Base-by-base conservation (phyloP, 2,329 filamentous ascomycete genomes). In the Fusarium nisikadoi region DNA sequence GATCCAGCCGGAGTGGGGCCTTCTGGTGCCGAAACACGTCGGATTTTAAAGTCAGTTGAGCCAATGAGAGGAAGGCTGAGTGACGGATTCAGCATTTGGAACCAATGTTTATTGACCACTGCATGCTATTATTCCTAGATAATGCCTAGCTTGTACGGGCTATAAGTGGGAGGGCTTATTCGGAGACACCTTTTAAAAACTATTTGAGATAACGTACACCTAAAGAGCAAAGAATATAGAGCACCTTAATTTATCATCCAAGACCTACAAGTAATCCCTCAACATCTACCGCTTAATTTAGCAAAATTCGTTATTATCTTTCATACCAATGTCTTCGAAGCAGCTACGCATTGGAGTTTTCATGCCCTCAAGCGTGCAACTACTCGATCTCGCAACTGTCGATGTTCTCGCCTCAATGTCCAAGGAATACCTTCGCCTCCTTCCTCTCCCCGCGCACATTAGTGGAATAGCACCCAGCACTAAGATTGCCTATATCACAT, bases 311-410 rank as follows among this genome's bases (percentile, higher is more conserved):
- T 35, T 23, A 35, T 47, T 27, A 57, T 17, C 19, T 13, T 17
- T 27, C 19, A 9, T 29, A 20, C 23, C 23, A 39, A 77, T 77
- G 75, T 25, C 61, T 29, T 68, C 61, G 10, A 68, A 73, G 36
- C 66, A 68, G 41, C 62, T 88, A 64, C 82, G 77, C 45, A 82
- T 89, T 53, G 87, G 86, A 27, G 85, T 89, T 61, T 88, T 87
- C 75, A 79, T 88, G 53, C 86, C 86, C 4, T 68, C 72, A 5
- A 80, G 80, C 3, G 80, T 81, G 16, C 87, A 89, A 69, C 77
- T 87, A 13, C 83, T 89, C 23, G 87, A 89, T 75, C 73, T 82
- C 8, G 86, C 86, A 14, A 84, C 83, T 53, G 80, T 88, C 58
- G 86, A 89, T 76, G 78, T 88, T 55, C 81, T 89, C 23, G 83